Conservation (phyloP, 2,329 filamentous ascomycete genomes). For the Ustilaginoidea virens region DNA sequence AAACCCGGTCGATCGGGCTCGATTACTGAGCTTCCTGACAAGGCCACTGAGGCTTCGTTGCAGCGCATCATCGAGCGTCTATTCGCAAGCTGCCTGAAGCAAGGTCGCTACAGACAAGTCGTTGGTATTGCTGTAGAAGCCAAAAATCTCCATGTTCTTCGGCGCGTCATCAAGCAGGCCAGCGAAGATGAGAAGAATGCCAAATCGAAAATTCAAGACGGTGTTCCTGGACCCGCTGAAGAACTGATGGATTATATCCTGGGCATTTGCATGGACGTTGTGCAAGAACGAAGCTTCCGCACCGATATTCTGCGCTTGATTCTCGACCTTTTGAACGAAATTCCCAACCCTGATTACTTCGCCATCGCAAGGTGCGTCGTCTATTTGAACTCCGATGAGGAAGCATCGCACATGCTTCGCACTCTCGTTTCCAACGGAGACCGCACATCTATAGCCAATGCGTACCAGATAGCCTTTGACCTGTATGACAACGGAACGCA, state of each 20-base stretch:
- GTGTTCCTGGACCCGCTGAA: conserved; percentile 50
- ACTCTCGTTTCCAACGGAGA: conserved; percentile 71
- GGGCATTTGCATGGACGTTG: conserved; percentile 92
- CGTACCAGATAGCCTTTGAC: conserved; percentile 96
- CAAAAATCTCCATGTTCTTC: conserved; percentile 76
- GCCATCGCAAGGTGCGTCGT: conserved; percentile 96
- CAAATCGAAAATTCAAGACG: conserved; percentile 37
- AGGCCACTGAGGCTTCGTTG: conserved; percentile 63
- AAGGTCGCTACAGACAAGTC: conserved; percentile 85
- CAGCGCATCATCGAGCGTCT: conserved; percentile 75
- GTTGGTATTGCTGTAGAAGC: conserved; percentile 94
- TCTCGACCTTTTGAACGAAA: conserved; percentile 86
- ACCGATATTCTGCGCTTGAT: conserved; percentile 78
- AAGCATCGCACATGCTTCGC: conserved; percentile 74
- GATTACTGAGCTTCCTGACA: conserved; percentile 51
- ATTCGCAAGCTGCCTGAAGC: conserved; percentile 76
- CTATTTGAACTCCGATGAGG: conserved; percentile 80
- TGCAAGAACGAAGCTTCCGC: conserved; percentile 80
- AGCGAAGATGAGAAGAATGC: conserved; percentile 67
- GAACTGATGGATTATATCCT: conserved; percentile 95
- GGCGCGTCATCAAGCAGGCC: conserved; percentile 76
- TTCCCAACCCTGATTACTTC: conserved; percentile 89
- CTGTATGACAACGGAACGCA: conserved; percentile 97
- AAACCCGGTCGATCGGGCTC: conserved; percentile 40
- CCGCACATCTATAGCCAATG: conserved; percentile 62